Conservation (phyloP, 257 asterid species). For the Dorcoceras hygrometricum region DNA sequence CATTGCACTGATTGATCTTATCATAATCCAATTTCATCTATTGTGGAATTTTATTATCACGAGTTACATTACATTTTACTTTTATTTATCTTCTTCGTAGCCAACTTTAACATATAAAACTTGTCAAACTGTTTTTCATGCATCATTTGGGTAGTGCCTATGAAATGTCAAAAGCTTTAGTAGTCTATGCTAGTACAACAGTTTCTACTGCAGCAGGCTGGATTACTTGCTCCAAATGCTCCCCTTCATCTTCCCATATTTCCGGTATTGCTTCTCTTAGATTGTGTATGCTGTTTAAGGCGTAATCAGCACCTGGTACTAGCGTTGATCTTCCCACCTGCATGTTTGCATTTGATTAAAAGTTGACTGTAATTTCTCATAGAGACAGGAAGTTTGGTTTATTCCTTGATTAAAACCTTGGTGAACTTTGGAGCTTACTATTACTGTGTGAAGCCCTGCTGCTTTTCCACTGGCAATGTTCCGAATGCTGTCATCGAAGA, state of each 20-base stretch:
- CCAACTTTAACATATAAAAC: slow-evolving; percentile 16
- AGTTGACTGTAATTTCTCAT: neutral
- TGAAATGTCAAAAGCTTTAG: slow-evolving; percentile 11
- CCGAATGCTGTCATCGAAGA: slow-evolving; percentile 80
- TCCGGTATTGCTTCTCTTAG: slow-evolving; percentile 79
- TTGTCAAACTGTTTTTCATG: slow-evolving; percentile 19
- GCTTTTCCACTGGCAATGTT: slow-evolving; percentile 72
- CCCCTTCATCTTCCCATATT: slow-evolving; percentile 73
- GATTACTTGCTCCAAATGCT: slow-evolving; percentile 44
- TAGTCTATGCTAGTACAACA: slow-evolving; percentile 45
- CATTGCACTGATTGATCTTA: neutral
- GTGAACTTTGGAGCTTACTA: slow-evolving; percentile 45
- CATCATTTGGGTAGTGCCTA: slow-evolving; percentile 9
- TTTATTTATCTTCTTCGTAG: slow-evolving; percentile 15
- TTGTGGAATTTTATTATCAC: slow-evolving; percentile 24
- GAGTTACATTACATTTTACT: slow-evolving; percentile 7
- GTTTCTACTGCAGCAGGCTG: slow-evolving; percentile 56
- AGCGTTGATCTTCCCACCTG: slow-evolving; percentile 75
- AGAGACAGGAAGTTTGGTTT: neutral
- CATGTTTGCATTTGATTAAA: slow-evolving; percentile 24
- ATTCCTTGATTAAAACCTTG: neutral
- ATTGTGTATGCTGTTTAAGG: slow-evolving; percentile 78
- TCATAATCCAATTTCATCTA: slow-evolving; percentile 9
- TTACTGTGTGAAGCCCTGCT: slow-evolving; percentile 75
- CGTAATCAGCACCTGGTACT: slow-evolving; percentile 79